These are phyloP conservation scores for Medicago lupulina DNA, from an alignment of 306 rosid genomes.

Conservation along the genomic window DNA sequence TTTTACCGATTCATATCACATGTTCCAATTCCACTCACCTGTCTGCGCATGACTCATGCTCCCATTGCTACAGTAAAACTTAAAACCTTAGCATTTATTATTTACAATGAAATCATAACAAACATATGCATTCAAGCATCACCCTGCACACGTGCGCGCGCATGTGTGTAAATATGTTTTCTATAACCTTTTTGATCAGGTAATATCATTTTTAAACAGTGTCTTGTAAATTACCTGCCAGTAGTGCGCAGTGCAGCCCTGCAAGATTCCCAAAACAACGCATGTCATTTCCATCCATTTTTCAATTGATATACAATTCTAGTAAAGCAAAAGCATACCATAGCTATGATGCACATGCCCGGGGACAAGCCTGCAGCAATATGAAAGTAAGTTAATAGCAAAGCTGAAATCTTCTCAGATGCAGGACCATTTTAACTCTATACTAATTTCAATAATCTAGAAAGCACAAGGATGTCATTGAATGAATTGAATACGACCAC, in stretches of 20 bases:
- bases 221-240: slow-evolving; percentile 68
- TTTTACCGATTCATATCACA: not conserved
- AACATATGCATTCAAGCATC: too few relatives aligned
- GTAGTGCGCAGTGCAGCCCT: slow-evolving; percentile 95
- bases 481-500: slow-evolving; percentile 28
- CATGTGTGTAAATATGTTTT: too few relatives aligned
- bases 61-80: slow-evolving; percentile 13
- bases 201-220: slow-evolving; percentile 36
- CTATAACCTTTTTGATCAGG: too few relatives aligned
- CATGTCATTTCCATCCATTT: slow-evolving; percentile 36
- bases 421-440: slow-evolving; percentile 37
- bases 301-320: slow-evolving; percentile 34
- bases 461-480: slow-evolving; percentile 25
- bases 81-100: not conserved
- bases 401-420: slow-evolving; percentile 31
- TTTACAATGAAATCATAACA: not conserved
- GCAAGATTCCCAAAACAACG: slow-evolving; percentile 48
- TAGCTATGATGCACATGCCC: slow-evolving; percentile 85
- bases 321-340: slow-evolving; percentile 58
- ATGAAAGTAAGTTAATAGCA: slow-evolving; percentile 36
- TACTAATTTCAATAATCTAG: slow-evolving; percentile 26
- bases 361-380: slow-evolving; percentile 75
- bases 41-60: not conserved
- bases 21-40: not conserved
- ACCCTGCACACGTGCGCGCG: too few relatives aligned